Percentiles rank a stretch among this genome's conserved stretches.
phyloP scores from a whole-genome alignment of 805 yeast species.

The Yarrowia hollandica region DNA sequence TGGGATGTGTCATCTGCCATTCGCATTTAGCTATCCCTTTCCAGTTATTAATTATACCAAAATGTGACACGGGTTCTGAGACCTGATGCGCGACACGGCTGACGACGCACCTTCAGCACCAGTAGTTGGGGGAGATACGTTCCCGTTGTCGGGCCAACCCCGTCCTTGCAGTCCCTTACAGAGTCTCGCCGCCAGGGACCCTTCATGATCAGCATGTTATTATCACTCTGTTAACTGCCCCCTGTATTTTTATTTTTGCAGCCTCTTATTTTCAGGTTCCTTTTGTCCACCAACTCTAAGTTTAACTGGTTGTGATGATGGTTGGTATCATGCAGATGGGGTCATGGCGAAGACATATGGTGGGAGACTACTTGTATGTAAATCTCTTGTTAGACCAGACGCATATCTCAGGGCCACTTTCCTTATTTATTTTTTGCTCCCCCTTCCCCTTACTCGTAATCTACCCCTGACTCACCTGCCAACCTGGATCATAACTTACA shows the following conservation, averaged over 20 bases:
- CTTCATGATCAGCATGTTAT: neutral
- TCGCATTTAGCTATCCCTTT: constrained; percentile 19
- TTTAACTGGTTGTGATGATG: neutral
- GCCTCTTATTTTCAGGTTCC: constrained; percentile 2
- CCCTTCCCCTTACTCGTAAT: no score
- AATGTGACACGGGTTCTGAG: constrained; percentile 15
- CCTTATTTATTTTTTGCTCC: no score
- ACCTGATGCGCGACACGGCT: neutral
- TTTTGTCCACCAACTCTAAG: constrained; percentile 6
- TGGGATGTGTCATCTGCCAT: constrained; percentile 5
- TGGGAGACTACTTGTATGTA: no score
- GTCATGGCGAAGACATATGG: constrained; percentile 5
- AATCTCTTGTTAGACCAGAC: no score
- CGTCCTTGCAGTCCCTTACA: constrained; percentile 2
- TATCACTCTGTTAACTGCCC: neutral
- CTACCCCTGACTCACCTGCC: constrained; percentile 23
- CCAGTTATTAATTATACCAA: neutral
- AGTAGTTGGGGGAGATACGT: neutral
- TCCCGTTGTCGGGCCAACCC: neutral
- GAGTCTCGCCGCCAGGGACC: constrained; percentile 2
- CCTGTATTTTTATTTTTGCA: constrained; percentile 5
- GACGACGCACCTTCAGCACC: neutral
- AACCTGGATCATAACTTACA: constrained; percentile 7
- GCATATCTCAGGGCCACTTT: no score
- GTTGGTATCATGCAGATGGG: neutral